Evolutionary conservation across 2,329 filamentous ascomycete genomes (phyloP).

Genomic region (Aspergillus bombycis): DNA sequence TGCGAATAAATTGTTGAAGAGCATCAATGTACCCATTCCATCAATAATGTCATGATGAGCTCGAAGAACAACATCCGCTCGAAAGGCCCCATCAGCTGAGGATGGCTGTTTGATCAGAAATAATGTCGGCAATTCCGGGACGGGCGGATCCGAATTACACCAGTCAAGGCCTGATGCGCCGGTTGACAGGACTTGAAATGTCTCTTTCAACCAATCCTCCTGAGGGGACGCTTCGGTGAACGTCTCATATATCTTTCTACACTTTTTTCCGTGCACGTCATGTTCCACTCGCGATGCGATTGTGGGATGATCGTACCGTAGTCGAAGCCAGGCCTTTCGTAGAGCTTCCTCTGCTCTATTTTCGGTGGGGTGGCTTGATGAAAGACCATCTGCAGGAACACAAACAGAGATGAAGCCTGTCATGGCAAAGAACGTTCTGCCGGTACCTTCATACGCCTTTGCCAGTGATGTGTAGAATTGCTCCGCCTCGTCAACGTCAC

Average conservation of each 20-base stretch:
- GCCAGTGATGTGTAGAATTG: constrained; percentile 45
- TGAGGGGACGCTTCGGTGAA: background rate
- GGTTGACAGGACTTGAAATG: constrained; percentile 20
- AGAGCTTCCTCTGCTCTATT: constrained; percentile 16
- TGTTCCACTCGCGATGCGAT: constrained; percentile 29
- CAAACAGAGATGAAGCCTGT: constrained; percentile 41
- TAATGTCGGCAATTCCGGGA: constrained; percentile 26
- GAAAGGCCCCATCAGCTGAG: background rate
- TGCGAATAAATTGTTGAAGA: constrained; percentile 25
- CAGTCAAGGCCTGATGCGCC: constrained; percentile 23
- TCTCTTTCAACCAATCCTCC: constrained; percentile 21
- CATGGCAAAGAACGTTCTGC: constrained; percentile 48
- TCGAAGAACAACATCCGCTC: constrained; percentile 25
- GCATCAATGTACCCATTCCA: constrained; percentile 25
- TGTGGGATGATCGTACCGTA: constrained; percentile 30
- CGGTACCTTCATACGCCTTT: constrained; percentile 40
- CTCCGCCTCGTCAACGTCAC: constrained; percentile 46
- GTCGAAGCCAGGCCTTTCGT: constrained; percentile 24
- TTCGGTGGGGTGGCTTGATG: background rate
- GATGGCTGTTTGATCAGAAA: constrained; percentile 22
- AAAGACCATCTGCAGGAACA: background rate
- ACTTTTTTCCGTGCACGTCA: constrained; percentile 14
- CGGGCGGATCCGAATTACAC: constrained; percentile 31
- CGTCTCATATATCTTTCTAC: constrained; percentile 27
- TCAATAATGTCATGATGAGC: constrained; percentile 29